Evolutionary conservation across 1,284 basidiomycete species (phyloP).

Genomic region (Sanghuangporus baumii): DNA sequence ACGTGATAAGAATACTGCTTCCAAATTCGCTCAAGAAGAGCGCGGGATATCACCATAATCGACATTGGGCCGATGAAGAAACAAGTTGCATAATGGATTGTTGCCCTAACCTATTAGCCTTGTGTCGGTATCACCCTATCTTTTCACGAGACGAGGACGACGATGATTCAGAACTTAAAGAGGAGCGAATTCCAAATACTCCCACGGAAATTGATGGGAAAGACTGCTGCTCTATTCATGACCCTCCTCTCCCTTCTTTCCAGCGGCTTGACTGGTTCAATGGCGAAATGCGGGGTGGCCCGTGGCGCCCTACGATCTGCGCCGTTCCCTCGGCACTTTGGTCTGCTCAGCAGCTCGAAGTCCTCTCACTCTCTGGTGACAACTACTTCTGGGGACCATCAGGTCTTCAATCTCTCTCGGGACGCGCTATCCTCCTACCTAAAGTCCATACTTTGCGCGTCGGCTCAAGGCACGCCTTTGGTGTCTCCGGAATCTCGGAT

Average conservation of each 20-base stretch:
- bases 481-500: not conserved
- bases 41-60: not conserved
- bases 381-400: conserved; percentile 4
- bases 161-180: not conserved
- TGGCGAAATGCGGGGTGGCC: not conserved
- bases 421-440: conserved; percentile 1
- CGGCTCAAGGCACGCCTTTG: conserved; percentile 1
- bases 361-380: not conserved
- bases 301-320: not conserved
- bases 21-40: not conserved
- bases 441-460: conserved; percentile 7
- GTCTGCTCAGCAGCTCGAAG: conserved; percentile 7
- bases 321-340: not conserved
- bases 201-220: not conserved
- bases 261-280: conserved; percentile 11
- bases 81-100: conserved; percentile 3
- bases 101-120: conserved; percentile 6
- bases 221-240: not conserved
- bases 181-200: not conserved
- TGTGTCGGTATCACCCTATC: conserved; percentile 3
- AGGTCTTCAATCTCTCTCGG: not conserved
- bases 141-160: not conserved
- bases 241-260: not conserved
- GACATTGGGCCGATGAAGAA: conserved; percentile 1
- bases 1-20: conserved; percentile 1